phyloP scores from a whole-genome alignment of 495 filamentous ascomycete genomes.

The Tuber magnatum region DNA sequence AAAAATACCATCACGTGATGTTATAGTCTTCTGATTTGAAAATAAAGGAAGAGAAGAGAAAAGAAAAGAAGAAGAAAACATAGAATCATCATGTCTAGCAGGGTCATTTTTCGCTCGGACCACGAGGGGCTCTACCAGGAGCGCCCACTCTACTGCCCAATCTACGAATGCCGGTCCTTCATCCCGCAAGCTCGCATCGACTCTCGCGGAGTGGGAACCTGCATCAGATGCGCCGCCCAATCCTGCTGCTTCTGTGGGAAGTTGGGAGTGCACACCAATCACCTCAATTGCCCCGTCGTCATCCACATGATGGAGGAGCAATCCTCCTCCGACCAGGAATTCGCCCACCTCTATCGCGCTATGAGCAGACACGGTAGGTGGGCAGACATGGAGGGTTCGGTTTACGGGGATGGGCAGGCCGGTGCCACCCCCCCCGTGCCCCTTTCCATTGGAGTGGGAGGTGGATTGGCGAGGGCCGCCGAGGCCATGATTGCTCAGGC shows the following conservation, averaged over 20 bases:
- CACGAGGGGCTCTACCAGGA: background rate
- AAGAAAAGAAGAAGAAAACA: background rate
- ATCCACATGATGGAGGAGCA: background rate
- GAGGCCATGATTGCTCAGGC: background rate
- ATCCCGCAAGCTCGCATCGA: background rate
- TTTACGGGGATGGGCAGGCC: background rate
- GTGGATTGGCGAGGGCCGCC: background rate
- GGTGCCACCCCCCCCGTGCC: no score
- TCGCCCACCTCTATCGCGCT: background rate
- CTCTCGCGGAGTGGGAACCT: background rate
- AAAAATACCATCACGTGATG: background rate
- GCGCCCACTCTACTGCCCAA: background rate
- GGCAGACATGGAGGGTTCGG: background rate
- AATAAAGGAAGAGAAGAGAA: background rate
- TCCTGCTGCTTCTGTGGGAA: background rate
- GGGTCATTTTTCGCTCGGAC: background rate
- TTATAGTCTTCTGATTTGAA: background rate
- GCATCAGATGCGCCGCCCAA: background rate
- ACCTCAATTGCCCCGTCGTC: background rate
- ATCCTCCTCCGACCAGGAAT: no score
- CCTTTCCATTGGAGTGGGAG: background rate
- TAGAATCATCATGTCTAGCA: background rate
- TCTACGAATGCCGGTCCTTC: background rate
- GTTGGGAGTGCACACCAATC: background rate
- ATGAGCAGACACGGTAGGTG: background rate